These are phyloP conservation scores for Eucalyptus albens DNA, from an alignment of 345 rosid genomes.

Conservation along the genomic window DNA sequence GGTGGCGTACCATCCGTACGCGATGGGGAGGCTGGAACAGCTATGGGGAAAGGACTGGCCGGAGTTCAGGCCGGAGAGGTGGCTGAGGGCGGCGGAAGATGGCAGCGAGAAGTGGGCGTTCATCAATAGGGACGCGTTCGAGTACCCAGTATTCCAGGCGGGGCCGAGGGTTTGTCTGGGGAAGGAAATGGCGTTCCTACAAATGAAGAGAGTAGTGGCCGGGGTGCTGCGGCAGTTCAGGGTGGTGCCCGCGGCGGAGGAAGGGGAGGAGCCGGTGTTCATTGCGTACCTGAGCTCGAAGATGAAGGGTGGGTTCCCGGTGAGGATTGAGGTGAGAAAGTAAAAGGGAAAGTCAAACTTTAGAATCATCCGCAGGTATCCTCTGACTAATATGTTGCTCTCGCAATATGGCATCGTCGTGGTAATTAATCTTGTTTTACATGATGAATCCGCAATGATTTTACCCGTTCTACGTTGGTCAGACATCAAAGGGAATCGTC, in stretches of 20 bases:
- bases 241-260: constrained; percentile 25
- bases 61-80: constrained; percentile 33
- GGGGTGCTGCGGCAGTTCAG: constrained; percentile 22
- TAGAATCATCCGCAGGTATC: background rate
- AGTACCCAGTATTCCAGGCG: constrained; percentile 20
- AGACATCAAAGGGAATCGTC: background rate
- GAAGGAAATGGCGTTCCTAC: constrained; percentile 28
- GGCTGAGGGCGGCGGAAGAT: constrained; percentile 7
- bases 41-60: constrained; percentile 35
- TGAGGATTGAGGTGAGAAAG: background rate
- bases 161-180: constrained; percentile 40
- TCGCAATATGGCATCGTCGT: background rate
- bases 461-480: background rate
- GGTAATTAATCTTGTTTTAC: background rate
- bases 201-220: constrained; percentile 28
- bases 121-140: constrained; percentile 15
- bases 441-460: background rate
- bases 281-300: constrained; percentile 14
- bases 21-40: constrained; percentile 31
- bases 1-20: constrained; percentile 22
- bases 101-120: constrained; percentile 22
- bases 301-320: constrained; percentile 48
- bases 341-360: background rate
- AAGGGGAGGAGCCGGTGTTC: background rate
- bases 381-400: background rate